phyloP scores from a whole-genome alignment of 2,329 filamentous ascomycete species.

The Chaetomiaceae sp. region DNA sequence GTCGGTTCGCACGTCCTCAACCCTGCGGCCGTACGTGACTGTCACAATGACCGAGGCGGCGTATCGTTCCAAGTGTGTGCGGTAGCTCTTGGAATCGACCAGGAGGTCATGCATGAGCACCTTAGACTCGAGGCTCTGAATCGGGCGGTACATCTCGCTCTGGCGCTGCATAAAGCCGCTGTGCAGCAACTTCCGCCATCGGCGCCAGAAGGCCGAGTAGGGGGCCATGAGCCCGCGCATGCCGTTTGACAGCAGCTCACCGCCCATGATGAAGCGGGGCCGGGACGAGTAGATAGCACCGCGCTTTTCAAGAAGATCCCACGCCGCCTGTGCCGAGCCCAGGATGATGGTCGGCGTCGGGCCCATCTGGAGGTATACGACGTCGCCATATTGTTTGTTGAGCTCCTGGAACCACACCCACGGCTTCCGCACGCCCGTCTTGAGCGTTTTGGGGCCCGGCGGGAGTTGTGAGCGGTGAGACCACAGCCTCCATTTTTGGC shows the following conservation, averaged over 20 bases:
- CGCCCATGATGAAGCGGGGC: conserved; percentile 43
- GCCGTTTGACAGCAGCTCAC: conserved; percentile 38
- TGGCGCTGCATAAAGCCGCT: conserved; percentile 40
- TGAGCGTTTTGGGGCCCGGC: conserved; percentile 35
- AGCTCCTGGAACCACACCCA: conserved; percentile 41
- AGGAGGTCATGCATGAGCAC: conserved; percentile 38
- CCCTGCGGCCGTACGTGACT: conserved; percentile 37
- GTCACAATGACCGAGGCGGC: conserved; percentile 41
- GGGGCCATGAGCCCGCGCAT: conserved; percentile 41
- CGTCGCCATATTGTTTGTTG: conserved; percentile 36
- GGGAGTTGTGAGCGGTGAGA: conserved; percentile 36
- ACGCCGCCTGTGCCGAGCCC: conserved; percentile 39
- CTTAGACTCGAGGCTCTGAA: conserved; percentile 39
- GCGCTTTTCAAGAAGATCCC: conserved; percentile 41
- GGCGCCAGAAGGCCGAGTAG: conserved; percentile 38
- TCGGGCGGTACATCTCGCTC: conserved; percentile 38
- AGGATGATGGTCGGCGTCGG: conserved; percentile 40
- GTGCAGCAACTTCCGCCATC: conserved; percentile 41
- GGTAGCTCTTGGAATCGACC: conserved; percentile 27
- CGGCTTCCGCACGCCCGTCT: conserved; percentile 36
- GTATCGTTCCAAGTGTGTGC: conserved; percentile 33
- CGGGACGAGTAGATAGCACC: conserved; percentile 41
- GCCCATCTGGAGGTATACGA: conserved; percentile 40
- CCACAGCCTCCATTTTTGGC: conserved; percentile 37
- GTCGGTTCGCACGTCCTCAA: conserved; percentile 33